Conservation (phyloP, 306 rosid species). For the Ochetophila trinervis region DNA sequence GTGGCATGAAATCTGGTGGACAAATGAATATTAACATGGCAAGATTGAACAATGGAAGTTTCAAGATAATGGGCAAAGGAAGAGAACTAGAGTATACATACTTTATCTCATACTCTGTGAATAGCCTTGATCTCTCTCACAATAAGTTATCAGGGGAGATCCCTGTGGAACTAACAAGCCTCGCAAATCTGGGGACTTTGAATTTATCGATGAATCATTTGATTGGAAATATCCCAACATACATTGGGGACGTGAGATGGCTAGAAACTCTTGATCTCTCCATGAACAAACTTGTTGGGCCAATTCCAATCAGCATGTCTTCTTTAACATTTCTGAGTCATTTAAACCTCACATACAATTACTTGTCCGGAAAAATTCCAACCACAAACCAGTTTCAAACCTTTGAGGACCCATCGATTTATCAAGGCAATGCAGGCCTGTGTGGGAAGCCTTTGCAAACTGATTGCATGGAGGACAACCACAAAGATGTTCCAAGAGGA, state of each 20-base stretch:
- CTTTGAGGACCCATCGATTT: background rate
- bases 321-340: conserved; percentile 5
- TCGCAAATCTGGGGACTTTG: conserved; percentile 10
- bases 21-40: no score
- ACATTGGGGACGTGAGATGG: conserved; percentile 6
- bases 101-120: no score
- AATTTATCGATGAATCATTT: conserved; percentile 32
- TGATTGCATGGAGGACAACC: background rate
- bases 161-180: conserved; percentile 12
- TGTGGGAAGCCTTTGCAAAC: conserved; percentile 1
- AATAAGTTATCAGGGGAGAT: conserved; percentile 24
- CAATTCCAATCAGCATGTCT: conserved; percentile 31
- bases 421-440: conserved; percentile 6
- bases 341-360: conserved; percentile 34
- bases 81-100: no score
- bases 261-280: conserved; percentile 35
- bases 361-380: conserved; percentile 33
- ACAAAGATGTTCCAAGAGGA: background rate
- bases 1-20: no score
- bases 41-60: no score
- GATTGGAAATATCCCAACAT: conserved; percentile 21
- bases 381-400: conserved; percentile 13
- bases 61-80: no score
- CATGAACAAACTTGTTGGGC: conserved; percentile 13
- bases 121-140: conserved; percentile 19